These are phyloP conservation scores for Evernia prunastri DNA, from an alignment of 495 filamentous ascomycete species.

Conservation along the genomic window DNA sequence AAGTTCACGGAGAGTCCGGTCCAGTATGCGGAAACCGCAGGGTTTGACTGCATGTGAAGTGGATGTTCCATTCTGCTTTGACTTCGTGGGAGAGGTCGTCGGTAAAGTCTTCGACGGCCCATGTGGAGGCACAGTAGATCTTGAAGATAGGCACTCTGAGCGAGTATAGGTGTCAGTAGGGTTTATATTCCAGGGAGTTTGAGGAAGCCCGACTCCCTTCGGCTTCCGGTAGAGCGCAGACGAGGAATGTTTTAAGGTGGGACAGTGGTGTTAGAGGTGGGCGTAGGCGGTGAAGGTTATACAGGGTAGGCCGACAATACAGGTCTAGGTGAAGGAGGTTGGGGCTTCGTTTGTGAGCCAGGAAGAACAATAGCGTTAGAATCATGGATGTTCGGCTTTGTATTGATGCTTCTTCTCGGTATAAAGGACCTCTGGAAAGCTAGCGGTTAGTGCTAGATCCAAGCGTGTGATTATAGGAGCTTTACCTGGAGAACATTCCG, in stretches of 20 bases:
- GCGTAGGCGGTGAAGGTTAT: slow-evolving; percentile 33
- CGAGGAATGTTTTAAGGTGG: slow-evolving; percentile 55
- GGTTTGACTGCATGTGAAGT: background rate
- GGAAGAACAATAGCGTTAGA: slow-evolving; percentile 50
- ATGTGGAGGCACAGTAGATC: slow-evolving; percentile 38
- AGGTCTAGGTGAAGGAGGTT: slow-evolving; percentile 41
- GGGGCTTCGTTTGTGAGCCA: slow-evolving; percentile 45
- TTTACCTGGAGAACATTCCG: slow-evolving; percentile 11
- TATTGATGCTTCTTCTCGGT: slow-evolving; percentile 45
- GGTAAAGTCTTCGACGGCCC: slow-evolving; percentile 34
- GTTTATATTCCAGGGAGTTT: background rate
- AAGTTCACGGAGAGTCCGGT: slow-evolving; percentile 37
- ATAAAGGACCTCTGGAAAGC: slow-evolving; percentile 39
- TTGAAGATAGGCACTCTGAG: slow-evolving; percentile 32
- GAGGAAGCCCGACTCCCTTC: slow-evolving; percentile 21
- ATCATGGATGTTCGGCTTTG: slow-evolving; percentile 38
- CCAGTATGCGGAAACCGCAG: background rate
- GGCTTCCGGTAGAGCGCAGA: slow-evolving; percentile 39
- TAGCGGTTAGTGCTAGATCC: slow-evolving; percentile 7
- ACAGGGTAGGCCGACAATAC: slow-evolving; percentile 29
- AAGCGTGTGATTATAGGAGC: background rate
- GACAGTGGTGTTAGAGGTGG: slow-evolving; percentile 46
- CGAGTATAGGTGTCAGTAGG: background rate
- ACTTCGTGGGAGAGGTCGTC: too few species aligned
- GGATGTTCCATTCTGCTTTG: background rate